These are phyloP conservation scores for Cyberlindnera subsufficiens DNA, from an alignment of 805 yeast genomes.

Conservation along the genomic window DNA sequence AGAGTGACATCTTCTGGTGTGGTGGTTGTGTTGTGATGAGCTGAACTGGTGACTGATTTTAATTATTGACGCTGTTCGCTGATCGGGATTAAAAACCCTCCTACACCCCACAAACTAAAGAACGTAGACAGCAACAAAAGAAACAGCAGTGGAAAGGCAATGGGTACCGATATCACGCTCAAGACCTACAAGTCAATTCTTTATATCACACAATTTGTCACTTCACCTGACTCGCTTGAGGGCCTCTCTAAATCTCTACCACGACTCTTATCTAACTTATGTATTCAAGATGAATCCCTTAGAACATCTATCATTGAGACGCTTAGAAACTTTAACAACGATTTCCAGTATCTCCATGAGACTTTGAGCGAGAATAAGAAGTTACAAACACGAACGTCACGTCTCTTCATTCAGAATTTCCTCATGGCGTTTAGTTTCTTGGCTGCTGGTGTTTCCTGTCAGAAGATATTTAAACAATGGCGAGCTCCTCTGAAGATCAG, in stretches of 20 bases:
- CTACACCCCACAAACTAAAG: too few species aligned
- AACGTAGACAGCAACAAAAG: too few species aligned
- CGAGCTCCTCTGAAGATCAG: not conserved
- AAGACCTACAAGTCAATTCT: constrained; percentile 2
- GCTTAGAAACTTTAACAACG: constrained; percentile 3
- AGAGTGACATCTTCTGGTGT: constrained; percentile 9
- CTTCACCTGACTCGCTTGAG: constrained; percentile 4
- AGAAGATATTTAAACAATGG: constrained; percentile 2
- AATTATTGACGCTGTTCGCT: not conserved
- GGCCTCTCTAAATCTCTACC: constrained; percentile 7
- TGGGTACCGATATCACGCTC: not conserved
- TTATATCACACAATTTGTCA: constrained; percentile 10
- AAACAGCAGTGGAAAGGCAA: too few species aligned
- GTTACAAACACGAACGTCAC: constrained; percentile 2
- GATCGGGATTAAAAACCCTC: too few species aligned
- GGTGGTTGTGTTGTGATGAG: not conserved
- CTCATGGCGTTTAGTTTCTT: constrained; percentile 8
- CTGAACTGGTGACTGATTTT: too few species aligned
- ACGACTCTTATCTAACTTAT: constrained; percentile 6
- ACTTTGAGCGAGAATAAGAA: not conserved
- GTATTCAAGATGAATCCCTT: constrained; percentile 3
- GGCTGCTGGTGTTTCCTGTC: constrained; percentile 2
- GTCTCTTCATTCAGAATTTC: constrained; percentile 8
- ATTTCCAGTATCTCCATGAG: constrained; percentile 1
- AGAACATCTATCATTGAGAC: constrained; percentile 7